Evolutionary conservation across 192 early-diverging fungal species (phyloP), one percentile per base, ranked within the genome.

Genomic region (Ambispora gerdemannii): DNA sequence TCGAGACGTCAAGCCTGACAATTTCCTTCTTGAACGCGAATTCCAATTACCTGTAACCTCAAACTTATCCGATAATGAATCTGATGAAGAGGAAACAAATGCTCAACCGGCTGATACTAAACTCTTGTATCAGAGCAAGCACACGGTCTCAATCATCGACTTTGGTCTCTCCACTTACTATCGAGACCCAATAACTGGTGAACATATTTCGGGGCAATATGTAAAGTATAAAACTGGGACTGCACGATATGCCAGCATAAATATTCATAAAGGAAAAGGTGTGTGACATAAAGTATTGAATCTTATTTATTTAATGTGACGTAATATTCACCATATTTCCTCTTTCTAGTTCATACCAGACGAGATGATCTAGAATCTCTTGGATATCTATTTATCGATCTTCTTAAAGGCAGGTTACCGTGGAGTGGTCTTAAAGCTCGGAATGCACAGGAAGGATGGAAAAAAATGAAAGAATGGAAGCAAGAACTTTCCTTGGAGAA

Each of bases 381-480:
- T 11, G 91, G 91, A 6, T 93, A 95, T 72, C 82, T 95, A 34
- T 83, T 95, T 34, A 59, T 95, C 32, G 93, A 95, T 59, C 84
- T 95, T 47, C 63, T 92, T 28, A 76, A 86, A 35, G 90, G 91
- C 3, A 76, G 75, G 11, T 77, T 95, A 19, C 92, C 93, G 35
- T 95, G 93, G 93, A 87, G 92, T 62, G 93, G 93, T 0, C 79
- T 95, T 25, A 87, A 90, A 70, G 93, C 93, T 3, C 80, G 86
- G 24, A 92, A 86, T 49, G 91, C 92, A 61, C 83, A 85, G 56
- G 84, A 90, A 74, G 93, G 93, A 20, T 95, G 93, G 84, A 91
- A 92, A 50, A 90, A 90, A 73, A 95, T 95, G 86, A 82, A 84
- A 17, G 89, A 91, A 69, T 90, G 89, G 74, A 95, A 95, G 65